Evolutionary conservation across 148 eudicot genomes (phyloP), one percentile per base, ranked within the genome.

Genomic region (Rhododendron henanense): DNA sequence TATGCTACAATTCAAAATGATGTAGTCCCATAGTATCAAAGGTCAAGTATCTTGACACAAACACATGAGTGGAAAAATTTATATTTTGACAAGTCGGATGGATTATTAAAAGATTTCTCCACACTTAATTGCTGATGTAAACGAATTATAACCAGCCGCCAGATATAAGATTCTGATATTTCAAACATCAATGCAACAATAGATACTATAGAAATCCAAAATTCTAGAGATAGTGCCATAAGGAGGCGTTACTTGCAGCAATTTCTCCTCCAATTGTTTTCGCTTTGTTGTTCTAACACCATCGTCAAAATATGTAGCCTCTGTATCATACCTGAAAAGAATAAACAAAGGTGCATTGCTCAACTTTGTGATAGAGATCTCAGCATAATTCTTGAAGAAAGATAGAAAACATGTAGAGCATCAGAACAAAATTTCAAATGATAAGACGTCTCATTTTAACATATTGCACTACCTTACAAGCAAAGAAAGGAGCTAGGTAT

Each of bases 241-340:
- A 61, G 23, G 41, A 50, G 65, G 23, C 45, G 51, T 76, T 92
- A 95, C 99, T 87, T 94, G 99, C 87, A 95, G 88, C 89, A 96
- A 89, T 90, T 90, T 96, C 41, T 95, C 99, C 92, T 95, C 97
- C 88, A 96, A 84, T 84, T 91, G 95, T 90, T 92, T 94, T 79
- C 97, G 90, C 90, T 96, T 96, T 48, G 94, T 85, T 81, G 90
- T 81, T 89, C 99, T 91, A 63, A 96, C 99, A 81, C 97, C 93
- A 88, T 94, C 99, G 48, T 96, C 99, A 87, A 96, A 96, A 86
- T 88, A 96, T 85, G 91, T 88, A 85, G 94, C 97, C 89, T 96
- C 99, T 31, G 90, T 86, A 86, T 97, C 98, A 90, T 95, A 97
- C 86, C 99, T 97, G 91, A 87, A 71, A 85, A 41, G 84, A 77